These are phyloP conservation scores for Trichoderma atrobrunneum DNA, from an alignment of 2,329 filamentous ascomycete species.

Conservation along the genomic window DNA sequence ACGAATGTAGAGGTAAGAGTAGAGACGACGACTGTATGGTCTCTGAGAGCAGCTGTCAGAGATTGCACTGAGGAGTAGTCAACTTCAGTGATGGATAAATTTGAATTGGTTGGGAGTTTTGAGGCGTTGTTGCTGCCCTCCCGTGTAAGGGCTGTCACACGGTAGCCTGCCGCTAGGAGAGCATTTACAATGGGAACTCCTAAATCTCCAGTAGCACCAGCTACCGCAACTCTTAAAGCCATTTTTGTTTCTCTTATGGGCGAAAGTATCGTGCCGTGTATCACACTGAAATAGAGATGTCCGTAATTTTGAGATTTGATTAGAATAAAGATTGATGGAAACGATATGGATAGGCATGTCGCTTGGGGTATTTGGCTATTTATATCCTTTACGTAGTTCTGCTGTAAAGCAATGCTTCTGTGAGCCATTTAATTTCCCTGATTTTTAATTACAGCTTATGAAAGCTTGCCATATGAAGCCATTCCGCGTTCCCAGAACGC, in stretches of 20 bases:
- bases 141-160: neutral
- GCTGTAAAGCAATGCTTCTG: neutral
- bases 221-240: neutral
- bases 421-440: neutral
- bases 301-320: neutral
- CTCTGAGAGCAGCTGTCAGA: neutral
- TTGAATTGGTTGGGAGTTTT: neutral
- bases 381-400: neutral
- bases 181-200: neutral
- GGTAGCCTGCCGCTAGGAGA: neutral
- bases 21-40: neutral
- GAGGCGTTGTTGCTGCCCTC: neutral
- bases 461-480: neutral
- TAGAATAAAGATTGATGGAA: neutral
- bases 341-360: no score
- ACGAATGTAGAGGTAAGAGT: neutral
- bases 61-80: neutral
- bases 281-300: neutral
- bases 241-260: neutral
- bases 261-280: neutral
- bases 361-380: neutral
- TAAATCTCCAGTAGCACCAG: neutral
- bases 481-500: neutral
- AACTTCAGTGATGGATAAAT: neutral
- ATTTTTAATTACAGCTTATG: neutral